Conservation (phyloP, 2,329 filamentous ascomycete genomes). For the Colletotrichum lindemuthianum region DNA sequence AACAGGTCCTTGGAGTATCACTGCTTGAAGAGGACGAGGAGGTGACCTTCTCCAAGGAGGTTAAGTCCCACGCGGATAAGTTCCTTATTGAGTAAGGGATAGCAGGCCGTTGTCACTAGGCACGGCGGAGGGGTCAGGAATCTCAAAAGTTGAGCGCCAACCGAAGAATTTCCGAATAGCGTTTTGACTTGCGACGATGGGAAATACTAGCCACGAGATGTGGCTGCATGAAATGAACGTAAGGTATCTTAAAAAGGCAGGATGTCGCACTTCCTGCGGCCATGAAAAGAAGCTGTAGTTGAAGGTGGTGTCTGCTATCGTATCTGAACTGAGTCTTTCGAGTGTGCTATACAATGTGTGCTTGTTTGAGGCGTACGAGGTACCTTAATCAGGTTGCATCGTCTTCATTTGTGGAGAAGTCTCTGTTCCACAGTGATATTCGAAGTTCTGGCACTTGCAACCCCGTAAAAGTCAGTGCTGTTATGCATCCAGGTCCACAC, state of each 20-base stretch:
- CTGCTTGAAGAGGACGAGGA: constrained; percentile 81
- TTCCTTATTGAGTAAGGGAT: constrained; percentile 76
- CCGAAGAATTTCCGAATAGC: constrained; percentile 33
- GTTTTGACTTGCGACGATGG: constrained; percentile 27
- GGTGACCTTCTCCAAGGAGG: constrained; percentile 83
- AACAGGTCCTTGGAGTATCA: constrained; percentile 72
- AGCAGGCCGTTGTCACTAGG: constrained; percentile 24
- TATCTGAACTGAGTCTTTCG: neutral
- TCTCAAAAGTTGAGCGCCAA: constrained; percentile 26
- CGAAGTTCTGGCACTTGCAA: too few species aligned
- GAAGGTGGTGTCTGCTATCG: neutral
- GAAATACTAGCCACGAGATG: constrained; percentile 21
- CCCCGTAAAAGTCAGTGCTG: too few species aligned
- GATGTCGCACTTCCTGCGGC: constrained; percentile 1
- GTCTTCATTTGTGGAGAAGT: too few species aligned
- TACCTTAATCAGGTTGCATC: too few species aligned
- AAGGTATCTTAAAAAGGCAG: constrained; percentile 21
- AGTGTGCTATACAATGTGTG: neutral
- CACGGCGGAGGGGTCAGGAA: constrained; percentile 6
- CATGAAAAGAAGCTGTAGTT: constrained; percentile 21
- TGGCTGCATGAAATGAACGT: constrained; percentile 35
- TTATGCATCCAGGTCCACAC: neutral
- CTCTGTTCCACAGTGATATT: too few species aligned
- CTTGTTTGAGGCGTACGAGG: neutral
- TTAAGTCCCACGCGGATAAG: constrained; percentile 79